Evolutionary conservation across 2,329 filamentous ascomycete genomes (phyloP), one percentile per base, ranked within the genome.

Genomic region (Neopestalotiopsis sp.): DNA sequence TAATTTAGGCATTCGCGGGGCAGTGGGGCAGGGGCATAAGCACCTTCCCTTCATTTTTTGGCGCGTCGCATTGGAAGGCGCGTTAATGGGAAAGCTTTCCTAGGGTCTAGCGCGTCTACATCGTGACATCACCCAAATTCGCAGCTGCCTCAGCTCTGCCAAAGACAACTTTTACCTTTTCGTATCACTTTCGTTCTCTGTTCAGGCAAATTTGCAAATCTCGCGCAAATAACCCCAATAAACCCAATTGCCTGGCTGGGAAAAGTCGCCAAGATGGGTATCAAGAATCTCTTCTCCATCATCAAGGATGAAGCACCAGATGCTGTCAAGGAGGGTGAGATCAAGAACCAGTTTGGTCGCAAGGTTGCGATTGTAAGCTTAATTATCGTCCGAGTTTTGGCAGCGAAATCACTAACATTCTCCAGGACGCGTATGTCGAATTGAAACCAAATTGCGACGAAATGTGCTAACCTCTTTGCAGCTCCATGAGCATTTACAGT

Each of bases 401-500:
- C 7, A 30, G 20, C 49, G 32, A 68, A 57, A 59, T 70, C 17
- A 28, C 73, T 74, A 70, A 77, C 38, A 71, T 74, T 61, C 57
- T 70, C n/a, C 70, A 90, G 88, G 88, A 90, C 85, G 88, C 88
- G 86, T 89, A 84, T 69, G 81, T 5, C 75, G 62, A 73, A 66
- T 20, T 14, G 14, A 13, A 20, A 28, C 17, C 24, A 34, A 5
- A 13, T 5, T 12, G 5, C 24, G 38, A 30, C 9, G 20, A 7
- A 28, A 9, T 32, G 30, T 64, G 69, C 61, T 72, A 57, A 62
- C 59, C 9, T 20, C 69, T 68, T 68, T 65, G 53, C 30, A 93
- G 91, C 61, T 99, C 96, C 62, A 99, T 99, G 96, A 97, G 94
- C 83, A 95, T 99, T 77, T 99, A 99, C 87, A 97, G 94, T 82